A percentile compares a stretch with the other conserved stretches of the same genome.
Conservation (phyloP, 2,329 filamentous ascomycete species). For the Colletotrichum musicola region DNA sequence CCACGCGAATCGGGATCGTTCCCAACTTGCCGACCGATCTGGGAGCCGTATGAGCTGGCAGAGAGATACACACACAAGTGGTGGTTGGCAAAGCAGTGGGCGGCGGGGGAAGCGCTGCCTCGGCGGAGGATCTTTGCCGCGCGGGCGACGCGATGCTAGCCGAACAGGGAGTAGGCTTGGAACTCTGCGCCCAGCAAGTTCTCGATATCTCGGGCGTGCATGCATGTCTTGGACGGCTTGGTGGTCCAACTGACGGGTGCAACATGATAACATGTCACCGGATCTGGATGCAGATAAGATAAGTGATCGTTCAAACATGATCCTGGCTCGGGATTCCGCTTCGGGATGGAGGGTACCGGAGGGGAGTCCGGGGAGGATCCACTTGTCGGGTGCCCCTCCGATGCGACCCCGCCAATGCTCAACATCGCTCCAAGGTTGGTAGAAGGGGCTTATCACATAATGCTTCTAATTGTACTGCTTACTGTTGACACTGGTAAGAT, state of each 20-base stretch:
- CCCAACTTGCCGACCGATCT: not conserved
- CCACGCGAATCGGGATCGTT: not conserved
- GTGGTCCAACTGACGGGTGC: not conserved
- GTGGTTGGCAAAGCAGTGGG: not conserved
- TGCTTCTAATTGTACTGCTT: not conserved
- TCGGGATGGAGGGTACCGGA: slow-evolving; percentile 23
- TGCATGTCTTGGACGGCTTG: not conserved
- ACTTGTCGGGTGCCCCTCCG: slow-evolving; percentile 36
- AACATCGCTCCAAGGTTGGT: not conserved
- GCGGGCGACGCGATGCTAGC: slow-evolving; percentile 10
- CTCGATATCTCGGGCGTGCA: not conserved
- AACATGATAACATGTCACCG: slow-evolving; percentile 1
- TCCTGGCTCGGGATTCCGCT: not conserved
- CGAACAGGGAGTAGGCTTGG: slow-evolving; percentile 23
- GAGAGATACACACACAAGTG: not conserved
- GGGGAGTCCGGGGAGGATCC: slow-evolving; percentile 29
- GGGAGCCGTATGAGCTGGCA: not conserved
- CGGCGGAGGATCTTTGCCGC: not conserved
- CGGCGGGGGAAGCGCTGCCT: not conserved
- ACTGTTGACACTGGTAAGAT: not conserved
- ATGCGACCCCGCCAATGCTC: slow-evolving; percentile 21
- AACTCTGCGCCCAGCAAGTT: not conserved
- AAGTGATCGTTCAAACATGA: not conserved
- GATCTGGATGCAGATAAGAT: slow-evolving; percentile 26
- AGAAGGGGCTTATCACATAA: not conserved